Percentiles rank a stretch among this genome's conserved stretches.
Evolutionary conservation across 192 early-diverging fungal species (phyloP).

Genomic region (Backusella liffmaniae): DNA sequence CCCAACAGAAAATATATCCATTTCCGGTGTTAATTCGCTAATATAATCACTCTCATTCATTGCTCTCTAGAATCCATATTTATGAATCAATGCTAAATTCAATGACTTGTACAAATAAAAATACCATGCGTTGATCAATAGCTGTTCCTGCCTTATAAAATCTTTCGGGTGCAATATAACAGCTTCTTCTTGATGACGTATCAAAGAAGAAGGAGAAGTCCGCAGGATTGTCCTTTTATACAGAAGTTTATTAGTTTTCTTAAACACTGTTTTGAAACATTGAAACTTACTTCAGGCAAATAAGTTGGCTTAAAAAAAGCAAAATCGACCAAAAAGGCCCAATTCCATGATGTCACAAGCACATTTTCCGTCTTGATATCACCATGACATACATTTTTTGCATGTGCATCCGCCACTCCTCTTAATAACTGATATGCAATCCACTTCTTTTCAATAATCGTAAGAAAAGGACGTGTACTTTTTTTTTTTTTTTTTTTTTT

Average conservation of each 20-base stretch:
- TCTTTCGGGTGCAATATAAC: slow-evolving; percentile 95
- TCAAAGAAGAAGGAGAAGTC: slow-evolving; percentile 98
- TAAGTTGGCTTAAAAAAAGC: slow-evolving; percentile 90
- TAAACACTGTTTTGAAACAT: background rate
- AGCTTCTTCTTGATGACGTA: slow-evolving; percentile 81
- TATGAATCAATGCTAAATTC: background rate
- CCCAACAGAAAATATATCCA: slow-evolving; percentile 97
- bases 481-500: too few relatives aligned
- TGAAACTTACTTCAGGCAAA: slow-evolving; percentile 70
- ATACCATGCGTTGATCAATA: slow-evolving; percentile 49
- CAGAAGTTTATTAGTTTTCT: background rate
- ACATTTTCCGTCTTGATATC: slow-evolving; percentile 97
- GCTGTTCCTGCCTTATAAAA: slow-evolving; percentile 78
- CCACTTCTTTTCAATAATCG: slow-evolving; percentile 89
- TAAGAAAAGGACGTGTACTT: slow-evolving; percentile 93
- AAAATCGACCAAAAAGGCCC: slow-evolving; percentile 89
- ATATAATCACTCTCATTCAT: slow-evolving; percentile 31
- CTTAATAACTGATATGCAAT: slow-evolving; percentile 87
- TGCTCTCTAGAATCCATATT: slow-evolving; percentile 20
- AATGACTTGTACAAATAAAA: background rate
- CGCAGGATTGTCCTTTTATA: slow-evolving; percentile 83
- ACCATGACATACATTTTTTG: slow-evolving; percentile 78
- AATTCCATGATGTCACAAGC: slow-evolving; percentile 93
- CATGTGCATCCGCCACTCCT: slow-evolving; percentile 79
- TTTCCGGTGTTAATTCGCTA: slow-evolving; percentile 65